Evolutionary conservation across 768 basidiomycete genomes (phyloP).

Genomic region (Roridomyces roridus): DNA sequence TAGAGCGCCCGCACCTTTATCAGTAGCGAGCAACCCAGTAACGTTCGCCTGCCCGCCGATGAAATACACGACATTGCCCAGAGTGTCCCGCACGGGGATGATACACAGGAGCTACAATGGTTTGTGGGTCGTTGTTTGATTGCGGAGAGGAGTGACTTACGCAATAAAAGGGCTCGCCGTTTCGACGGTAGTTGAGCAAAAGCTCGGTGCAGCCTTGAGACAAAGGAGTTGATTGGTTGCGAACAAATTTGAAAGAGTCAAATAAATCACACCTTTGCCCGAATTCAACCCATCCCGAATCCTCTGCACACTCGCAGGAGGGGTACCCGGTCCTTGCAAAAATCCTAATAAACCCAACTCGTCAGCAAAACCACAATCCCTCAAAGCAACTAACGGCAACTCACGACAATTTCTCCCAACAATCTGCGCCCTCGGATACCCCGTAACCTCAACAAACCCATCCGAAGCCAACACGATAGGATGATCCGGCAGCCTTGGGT

Average conservation of each 20-base stretch:
- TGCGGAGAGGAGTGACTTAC: not conserved
- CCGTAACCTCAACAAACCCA: conserved; percentile 23
- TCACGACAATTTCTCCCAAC: conserved; percentile 23
- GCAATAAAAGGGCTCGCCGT: conserved; percentile 25
- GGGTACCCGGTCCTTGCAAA: conserved; percentile 23
- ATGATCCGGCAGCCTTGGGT: conserved; percentile 24
- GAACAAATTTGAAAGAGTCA: not conserved
- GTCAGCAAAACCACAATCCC: no score
- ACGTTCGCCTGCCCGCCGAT: conserved; percentile 26
- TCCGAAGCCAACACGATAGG: conserved; percentile 24
- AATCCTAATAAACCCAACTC: no score
- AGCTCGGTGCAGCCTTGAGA: conserved; percentile 25
- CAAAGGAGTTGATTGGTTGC: not conserved
- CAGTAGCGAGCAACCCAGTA: conserved; percentile 18
- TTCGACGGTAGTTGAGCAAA: conserved; percentile 21
- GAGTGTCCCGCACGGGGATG: conserved; percentile 20
- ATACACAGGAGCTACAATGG: conserved; percentile 27
- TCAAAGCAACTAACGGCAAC: no score
- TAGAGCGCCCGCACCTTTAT: conserved; percentile 7
- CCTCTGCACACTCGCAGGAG: conserved; percentile 19
- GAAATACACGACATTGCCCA: conserved; percentile 22
- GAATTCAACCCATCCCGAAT: conserved; percentile 25
- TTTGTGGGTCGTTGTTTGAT: not conserved
- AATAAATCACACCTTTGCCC: conserved; percentile 3
- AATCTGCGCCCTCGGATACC: conserved; percentile 17